Base-by-base conservation (phyloP, 2,329 filamentous ascomycete species). In the Teratosphaeria epicoccoides region DNA sequence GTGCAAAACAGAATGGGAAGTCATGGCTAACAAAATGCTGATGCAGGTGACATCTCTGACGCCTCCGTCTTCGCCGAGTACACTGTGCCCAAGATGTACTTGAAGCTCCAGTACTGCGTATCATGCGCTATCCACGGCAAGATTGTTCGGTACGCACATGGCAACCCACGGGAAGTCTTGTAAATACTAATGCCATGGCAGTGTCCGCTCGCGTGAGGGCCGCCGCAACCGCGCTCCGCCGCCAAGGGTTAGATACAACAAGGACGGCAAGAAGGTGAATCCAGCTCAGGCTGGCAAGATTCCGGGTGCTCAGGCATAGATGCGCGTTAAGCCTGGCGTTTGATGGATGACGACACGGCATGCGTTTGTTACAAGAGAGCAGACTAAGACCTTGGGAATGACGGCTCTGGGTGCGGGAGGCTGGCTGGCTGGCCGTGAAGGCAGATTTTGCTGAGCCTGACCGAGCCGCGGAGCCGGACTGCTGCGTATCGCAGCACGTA, bases 61-160 rank as follows among this genome's bases (percentile, higher is more conserved):
- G 93, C 94, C 71, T 97, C 93, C 71, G 93, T 98, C 77, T 98
- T 97, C 80, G 76, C 87, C 71, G 93, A 98, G 81, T 98, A 98
- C 83, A 90, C 89, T 68, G 91, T 98, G 71, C 93, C 93, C 79
- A 98, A 98, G 88, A 98, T 98, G 94, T 98, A 98, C 88, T 82
- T 98, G 79, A 98, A 98, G 87, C 86, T 98, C 76, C 93, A 98
- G 82, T 98, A 98, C 88, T 98, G 93, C 77, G 93, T 98, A 73
- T 97, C 91, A 77, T 98, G 93, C 80, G 93, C 93, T 72, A 98
- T 98, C 66, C 93, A 98, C 83, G 93, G 93, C 83, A 98, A 98
- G 87, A 98, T 98, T 76, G 94, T 98, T 78, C 91, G 93, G 91
- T 97, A 93, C 77, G 51, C 33, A 51, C 46, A 43, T 40, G 47